A percentile compares a stretch with the other conserved stretches of the same genome.
phyloP scores from a whole-genome alignment of 2,329 filamentous ascomycete genomes.

The Cucurbitaria berberidis region DNA sequence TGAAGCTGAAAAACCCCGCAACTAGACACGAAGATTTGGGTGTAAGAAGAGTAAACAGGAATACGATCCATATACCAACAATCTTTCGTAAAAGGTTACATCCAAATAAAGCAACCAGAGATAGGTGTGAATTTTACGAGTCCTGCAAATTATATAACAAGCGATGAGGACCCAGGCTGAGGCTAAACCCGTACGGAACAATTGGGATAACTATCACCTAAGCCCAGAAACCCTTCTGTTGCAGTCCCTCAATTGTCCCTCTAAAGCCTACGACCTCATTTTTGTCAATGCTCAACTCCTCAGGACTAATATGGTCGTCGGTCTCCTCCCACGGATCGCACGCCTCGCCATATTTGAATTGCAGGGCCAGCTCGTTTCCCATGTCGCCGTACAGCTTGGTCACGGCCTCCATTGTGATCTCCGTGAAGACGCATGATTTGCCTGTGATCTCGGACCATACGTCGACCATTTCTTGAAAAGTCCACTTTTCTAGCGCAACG shows the following conservation, averaged over 20 bases:
- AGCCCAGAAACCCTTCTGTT: background rate
- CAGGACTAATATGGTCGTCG: constrained; percentile 27
- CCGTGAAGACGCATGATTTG: constrained; percentile 32
- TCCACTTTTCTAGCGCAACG: constrained; percentile 33
- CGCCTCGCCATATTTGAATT: constrained; percentile 36
- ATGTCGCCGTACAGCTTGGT: constrained; percentile 27
- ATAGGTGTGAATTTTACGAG: too few species aligned
- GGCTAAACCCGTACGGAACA: too few species aligned
- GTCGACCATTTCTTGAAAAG: constrained; percentile 33
- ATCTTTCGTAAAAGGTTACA: too few species aligned
- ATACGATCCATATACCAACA: too few species aligned
- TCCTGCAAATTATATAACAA: too few species aligned
- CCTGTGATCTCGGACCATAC: constrained; percentile 37
- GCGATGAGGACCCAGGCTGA: too few species aligned
- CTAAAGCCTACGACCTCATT: constrained; percentile 34
- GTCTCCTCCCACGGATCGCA: constrained; percentile 35
- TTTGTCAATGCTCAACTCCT: constrained; percentile 32
- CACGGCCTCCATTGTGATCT: constrained; percentile 24
- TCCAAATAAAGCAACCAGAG: too few species aligned
- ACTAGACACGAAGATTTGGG: too few species aligned
- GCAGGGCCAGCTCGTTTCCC: constrained; percentile 32
- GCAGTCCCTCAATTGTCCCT: constrained; percentile 22
- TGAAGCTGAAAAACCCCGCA: too few species aligned
- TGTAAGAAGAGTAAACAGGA: too few species aligned
- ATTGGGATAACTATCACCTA: too few species aligned